A percentile compares a stretch with the other conserved stretches of the same genome.
Evolutionary conservation across 495 filamentous ascomycete genomes (phyloP).

Genomic region (Tuber borchii): DNA sequence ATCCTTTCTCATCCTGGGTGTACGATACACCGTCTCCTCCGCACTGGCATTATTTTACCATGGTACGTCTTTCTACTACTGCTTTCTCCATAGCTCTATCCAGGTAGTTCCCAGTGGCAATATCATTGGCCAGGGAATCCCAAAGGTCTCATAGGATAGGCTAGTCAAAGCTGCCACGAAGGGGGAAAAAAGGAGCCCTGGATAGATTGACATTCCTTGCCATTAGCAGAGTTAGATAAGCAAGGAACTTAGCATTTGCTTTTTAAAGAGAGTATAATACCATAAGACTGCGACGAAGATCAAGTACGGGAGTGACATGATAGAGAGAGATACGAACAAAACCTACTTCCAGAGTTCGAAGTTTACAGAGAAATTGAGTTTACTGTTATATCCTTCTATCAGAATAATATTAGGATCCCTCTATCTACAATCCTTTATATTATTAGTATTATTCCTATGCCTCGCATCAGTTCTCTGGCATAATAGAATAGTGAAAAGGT

Average conservation of each 20-base stretch:
- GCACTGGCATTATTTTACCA: background rate
- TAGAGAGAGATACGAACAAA: background rate
- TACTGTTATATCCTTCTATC: background rate
- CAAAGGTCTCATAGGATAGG: background rate
- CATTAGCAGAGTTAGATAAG: background rate
- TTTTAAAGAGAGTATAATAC: too few species aligned
- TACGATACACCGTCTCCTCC: background rate
- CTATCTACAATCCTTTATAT: too few species aligned
- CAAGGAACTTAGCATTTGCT: too few species aligned
- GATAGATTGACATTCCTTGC: background rate
- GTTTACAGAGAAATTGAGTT: background rate
- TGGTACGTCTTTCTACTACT: background rate
- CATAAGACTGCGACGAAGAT: background rate
- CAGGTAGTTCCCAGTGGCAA: background rate
- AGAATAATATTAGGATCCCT: too few species aligned
- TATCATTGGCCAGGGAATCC: background rate
- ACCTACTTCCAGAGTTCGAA: too few species aligned
- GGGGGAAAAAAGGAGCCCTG: background rate
- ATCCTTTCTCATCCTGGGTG: background rate
- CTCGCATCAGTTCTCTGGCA: too few species aligned
- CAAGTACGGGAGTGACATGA: background rate
- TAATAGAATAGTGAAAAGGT: too few species aligned
- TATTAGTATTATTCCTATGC: too few species aligned
- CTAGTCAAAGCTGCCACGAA: background rate
- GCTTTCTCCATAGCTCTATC: background rate